Evolutionary conservation across 805 yeast species (phyloP), one percentile per base, ranked within the genome.

Genomic region (Cyberlindnera galapagoensis): DNA sequence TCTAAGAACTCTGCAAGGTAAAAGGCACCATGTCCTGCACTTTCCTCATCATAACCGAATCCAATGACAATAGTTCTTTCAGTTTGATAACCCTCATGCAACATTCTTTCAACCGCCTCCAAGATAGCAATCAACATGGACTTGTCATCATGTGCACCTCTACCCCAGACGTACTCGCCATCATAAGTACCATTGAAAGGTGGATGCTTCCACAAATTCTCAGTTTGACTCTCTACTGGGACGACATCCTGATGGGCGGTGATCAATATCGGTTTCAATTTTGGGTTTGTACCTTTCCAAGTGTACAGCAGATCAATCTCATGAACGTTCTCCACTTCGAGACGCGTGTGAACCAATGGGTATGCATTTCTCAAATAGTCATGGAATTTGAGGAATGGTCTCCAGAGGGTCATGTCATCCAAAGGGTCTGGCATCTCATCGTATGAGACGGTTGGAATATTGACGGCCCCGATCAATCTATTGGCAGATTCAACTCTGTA

Each of bases 241-340:
- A 85, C 95, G 4, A 79, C 85, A 50, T 85, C 95, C 51, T 78
- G 84, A 52, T 85, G 95, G 3, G 92, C 88, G 56, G 80, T 70
- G 29, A 82, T 59, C 56, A 85, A 45, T 15, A 78, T 44, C 6
- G 95, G 95, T 49, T 78, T 74, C 44, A 77, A 57, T 2, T 50
- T 36, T 2, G 46, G 17, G 25, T 70, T 49, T 4, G 69, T 52
- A 9, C 94, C 94, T 36, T 67, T 52, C 71, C 81, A 73, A 13
- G 84, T 76, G 49, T 65, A 67, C 5, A 85, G 62, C 35, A 84
- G 56, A 4, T 85, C 90, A 36, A 74, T 63, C 14, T 71, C 67
- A 47, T 83, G 82, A 34, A 81, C 70, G 17, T 57, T 65, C 33
- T 69, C 75, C n/a, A 76, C 60, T 25, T 67, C 61, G 37, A 78